Percentiles rank a stretch among this genome's conserved stretches.
phyloP scores from a whole-genome alignment of 371 early-diverging fungal genomes.

The Syncephalastrum racemosum region DNA sequence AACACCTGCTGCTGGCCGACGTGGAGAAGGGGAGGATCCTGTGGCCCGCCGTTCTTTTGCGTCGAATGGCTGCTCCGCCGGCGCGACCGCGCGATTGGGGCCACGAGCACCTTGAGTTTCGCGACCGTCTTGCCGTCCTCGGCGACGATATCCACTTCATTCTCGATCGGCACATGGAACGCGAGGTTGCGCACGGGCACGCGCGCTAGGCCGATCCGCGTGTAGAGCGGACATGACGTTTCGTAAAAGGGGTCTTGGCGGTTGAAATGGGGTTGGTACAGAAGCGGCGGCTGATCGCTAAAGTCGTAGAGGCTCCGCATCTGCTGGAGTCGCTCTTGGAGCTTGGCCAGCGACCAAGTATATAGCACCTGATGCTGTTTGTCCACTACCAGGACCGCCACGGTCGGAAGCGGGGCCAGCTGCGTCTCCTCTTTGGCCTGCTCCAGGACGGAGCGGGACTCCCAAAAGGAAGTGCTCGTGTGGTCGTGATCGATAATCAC shows the following conservation, averaged over 20 bases:
- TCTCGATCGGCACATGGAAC: constrained; percentile 47
- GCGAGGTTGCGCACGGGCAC: constrained; percentile 52
- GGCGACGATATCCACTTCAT: constrained; percentile 55
- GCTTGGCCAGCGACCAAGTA: constrained; percentile 68
- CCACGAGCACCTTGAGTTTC: constrained; percentile 39
- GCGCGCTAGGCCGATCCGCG: constrained; percentile 63
- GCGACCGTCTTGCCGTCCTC: constrained; percentile 45
- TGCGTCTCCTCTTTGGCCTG: constrained; percentile 33
- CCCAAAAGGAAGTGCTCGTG: constrained; percentile 62
- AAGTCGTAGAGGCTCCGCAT: constrained; percentile 78
- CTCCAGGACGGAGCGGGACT: constrained; percentile 43
- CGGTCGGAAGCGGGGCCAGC: constrained; percentile 44
- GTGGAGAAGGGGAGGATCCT: constrained; percentile 10
- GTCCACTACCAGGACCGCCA: constrained; percentile 71
- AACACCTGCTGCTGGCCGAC: constrained; percentile 63
- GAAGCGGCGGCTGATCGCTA: constrained; percentile 56
- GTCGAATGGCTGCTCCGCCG: constrained; percentile 1
- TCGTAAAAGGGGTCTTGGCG: constrained; percentile 74
- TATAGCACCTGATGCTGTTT: constrained; percentile 64
- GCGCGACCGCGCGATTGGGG: constrained; percentile 45
- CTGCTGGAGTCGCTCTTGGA: constrained; percentile 60
- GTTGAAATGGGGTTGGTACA: constrained; percentile 67
- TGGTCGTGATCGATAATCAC: constrained; percentile 59
- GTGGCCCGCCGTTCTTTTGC: background rate
- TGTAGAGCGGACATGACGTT: constrained; percentile 54